Evolutionary conservation across 2,329 filamentous ascomycete species (phyloP), one percentile per base, ranked within the genome.

Genomic region (Beauveria brongniartii): DNA sequence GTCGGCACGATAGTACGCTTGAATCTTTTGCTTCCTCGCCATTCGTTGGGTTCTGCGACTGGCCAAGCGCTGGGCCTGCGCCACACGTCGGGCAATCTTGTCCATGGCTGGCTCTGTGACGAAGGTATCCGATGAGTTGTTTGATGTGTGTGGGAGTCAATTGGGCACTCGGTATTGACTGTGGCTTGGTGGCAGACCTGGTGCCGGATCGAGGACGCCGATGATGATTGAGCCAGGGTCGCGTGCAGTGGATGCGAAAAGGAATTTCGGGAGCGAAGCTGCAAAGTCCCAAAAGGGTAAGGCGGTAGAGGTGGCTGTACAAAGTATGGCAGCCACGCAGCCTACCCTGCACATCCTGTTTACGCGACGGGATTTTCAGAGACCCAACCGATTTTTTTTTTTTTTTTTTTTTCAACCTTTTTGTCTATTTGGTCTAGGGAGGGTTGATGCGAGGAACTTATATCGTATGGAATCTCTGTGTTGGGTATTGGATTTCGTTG

Each of bases 71-170:
- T 88, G 80, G 66, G 87, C 87, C 72, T 87, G 79, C 61, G 81
- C 77, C 59, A 87, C 85, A 67, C 87, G 84, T 68, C 83, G 83
- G 64, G 87, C 78, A 64, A 91, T 79, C 74, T 87, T 89, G 76
- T 91, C 85, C 89, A 91, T 91, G 64, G 65, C 74, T 69, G 64
- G 64, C n/a, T 37, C n/a, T 22, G 30, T 14, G n/a, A 56, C 62
- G 47, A 47, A 6, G 34, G 12, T 0, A 18, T 16, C 16, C 10
- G 37, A 28, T 43, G 34, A 61, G 52, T 60, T 22, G 44, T 18
- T 28, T 20, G 34, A 26, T 5, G 0, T 18, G 18, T 22, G 2
- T 8, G 2, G 8, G n/a, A 34, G 26, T 41, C 55, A 50, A 58
- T 58, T 28, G 55, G 34, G 20, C 3, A 5, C 10, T 28, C 4